Percentiles rank a stretch among this genome's conserved stretches.
Evolutionary conservation across 2,329 filamentous ascomycete species (phyloP).

Genomic region (Beauveria asiatica): DNA sequence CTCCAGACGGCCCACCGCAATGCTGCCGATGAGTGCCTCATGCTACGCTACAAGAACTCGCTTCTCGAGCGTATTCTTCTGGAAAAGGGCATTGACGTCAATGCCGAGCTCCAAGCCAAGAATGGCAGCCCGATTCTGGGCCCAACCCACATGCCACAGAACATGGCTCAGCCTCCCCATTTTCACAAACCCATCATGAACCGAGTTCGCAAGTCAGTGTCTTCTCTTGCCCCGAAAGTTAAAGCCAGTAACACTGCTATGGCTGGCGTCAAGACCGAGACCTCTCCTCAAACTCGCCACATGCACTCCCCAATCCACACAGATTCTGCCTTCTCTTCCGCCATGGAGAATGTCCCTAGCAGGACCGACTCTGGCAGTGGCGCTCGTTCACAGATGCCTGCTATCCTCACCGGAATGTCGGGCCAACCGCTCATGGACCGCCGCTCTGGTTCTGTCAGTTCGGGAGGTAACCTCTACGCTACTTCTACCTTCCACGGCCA

Average conservation of each 20-base stretch:
- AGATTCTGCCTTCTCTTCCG: constrained; percentile 35
- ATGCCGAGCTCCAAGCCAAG: constrained; percentile 89
- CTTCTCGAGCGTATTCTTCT: constrained; percentile 88
- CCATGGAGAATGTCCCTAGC: constrained; percentile 38
- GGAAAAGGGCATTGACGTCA: constrained; percentile 97
- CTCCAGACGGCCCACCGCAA: constrained; percentile 90
- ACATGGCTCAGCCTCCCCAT: constrained; percentile 62
- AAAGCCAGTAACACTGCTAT: constrained; percentile 46
- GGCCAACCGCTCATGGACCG: constrained; percentile 29
- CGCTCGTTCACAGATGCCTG: constrained; percentile 24
- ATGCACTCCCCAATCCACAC: constrained; percentile 58
- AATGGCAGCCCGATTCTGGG: constrained; percentile 76
- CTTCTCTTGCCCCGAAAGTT: constrained; percentile 67
- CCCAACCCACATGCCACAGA: constrained; percentile 59
- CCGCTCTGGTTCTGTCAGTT: constrained; percentile 26
- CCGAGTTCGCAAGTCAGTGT: constrained; percentile 63
- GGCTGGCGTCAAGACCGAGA: constrained; percentile 45
- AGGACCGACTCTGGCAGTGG: constrained; percentile 31
- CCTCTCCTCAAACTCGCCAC: constrained; percentile 64
- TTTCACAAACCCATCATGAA: constrained; percentile 76
- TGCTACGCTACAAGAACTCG: constrained; percentile 98
- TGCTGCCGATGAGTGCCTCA: constrained; percentile 92
- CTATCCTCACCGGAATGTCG: constrained; percentile 20
- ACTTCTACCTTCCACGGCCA: constrained; percentile 82
- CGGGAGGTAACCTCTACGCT: constrained; percentile 59